Base-by-base conservation (phyloP, 345 rosid species). In the Lepidium aucheri region DNA sequence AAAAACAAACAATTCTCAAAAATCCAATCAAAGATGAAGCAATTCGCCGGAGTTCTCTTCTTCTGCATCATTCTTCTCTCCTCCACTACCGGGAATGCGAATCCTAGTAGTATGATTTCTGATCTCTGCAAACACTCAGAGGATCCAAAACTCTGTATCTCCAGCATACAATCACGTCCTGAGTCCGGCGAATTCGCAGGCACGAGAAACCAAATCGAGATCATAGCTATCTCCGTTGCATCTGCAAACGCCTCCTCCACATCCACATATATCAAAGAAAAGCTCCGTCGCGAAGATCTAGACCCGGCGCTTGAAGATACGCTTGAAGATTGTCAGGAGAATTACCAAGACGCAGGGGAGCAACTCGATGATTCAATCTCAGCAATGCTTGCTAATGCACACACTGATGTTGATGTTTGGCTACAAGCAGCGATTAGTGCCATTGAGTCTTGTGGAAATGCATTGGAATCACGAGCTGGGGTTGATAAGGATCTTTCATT, bases 281-380 rank as follows among this genome's bases (percentile, higher is more conserved):
- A 54, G 62, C 75, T 78, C 6, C 26, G 45, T 0, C 50, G 32
- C 35, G 38, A 44, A 0, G 47, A 34, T 28, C 65, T 82, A 16
- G 87, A 69, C 4, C 94, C 90, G 0, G 46, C 67, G 0, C 49
- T 62, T 0, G 77, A 90, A 52, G 87, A 76, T 43, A 68, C 72
- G 16, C 73, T 90, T 5, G 52, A 63, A 1, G 91, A 92, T 18
- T 92, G 95, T 68, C 57, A 54, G 11, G 85, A 89, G 4, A 50
- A 65, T 4, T 87, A 83, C 69, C 30, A 55, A 7, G 90, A 86
- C 36, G 89, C 86, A 0, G 72, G 67, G 2, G 67, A 78, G 61
- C 91, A 86, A 69, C 85, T 90, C 3, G 90, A 86, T 1, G 80
- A 81, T 49, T 77, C 88, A 0, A 8, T 81, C 14, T 81, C 86